Percentiles rank a stretch among this genome's conserved stretches.
These are phyloP conservation scores for Arabidopsis suecica DNA, from an alignment of 345 rosid genomes.

Conservation along the genomic window DNA sequence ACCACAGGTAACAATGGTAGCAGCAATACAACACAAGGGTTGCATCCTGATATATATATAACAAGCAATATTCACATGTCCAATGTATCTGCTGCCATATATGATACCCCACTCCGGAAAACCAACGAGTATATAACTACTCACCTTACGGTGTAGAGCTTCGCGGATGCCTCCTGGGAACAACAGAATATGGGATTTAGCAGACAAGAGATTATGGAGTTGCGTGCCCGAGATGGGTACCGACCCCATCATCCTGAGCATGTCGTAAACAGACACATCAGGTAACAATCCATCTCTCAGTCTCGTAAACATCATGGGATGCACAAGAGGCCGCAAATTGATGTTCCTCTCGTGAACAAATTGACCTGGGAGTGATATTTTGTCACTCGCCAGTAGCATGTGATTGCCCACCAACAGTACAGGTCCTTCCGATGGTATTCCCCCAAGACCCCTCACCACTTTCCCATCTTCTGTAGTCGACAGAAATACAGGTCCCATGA, in stretches of 20 bases:
- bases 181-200: constrained; percentile 67
- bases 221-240: constrained; percentile 67
- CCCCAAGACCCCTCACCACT: constrained; percentile 74
- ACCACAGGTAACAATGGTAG: constrained; percentile 20
- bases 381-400: constrained; percentile 72
- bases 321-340: constrained; percentile 70
- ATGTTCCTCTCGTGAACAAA: constrained; percentile 65
- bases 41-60: constrained; percentile 1
- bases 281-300: constrained; percentile 49
- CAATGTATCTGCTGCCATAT: constrained; percentile 20
- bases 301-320: constrained; percentile 64
- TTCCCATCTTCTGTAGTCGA: constrained; percentile 75
- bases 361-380: constrained; percentile 55
- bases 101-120: constrained; percentile 12
- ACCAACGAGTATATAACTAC: constrained; percentile 22
- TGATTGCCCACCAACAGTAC: constrained; percentile 84
- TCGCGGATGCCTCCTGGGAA: constrained; percentile 88
- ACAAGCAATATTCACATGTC: constrained; percentile 1
- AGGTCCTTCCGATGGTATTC: constrained; percentile 82
- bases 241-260: constrained; percentile 66
- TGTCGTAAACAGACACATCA: constrained; percentile 48
- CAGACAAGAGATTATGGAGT: constrained; percentile 66
- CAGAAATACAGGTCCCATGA: constrained; percentile 67
- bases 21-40: constrained; percentile 14
- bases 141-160: constrained; percentile 73